These are phyloP conservation scores for Aspergillus piperis DNA, from an alignment of 2,329 filamentous ascomycete genomes.

Conservation along the genomic window DNA sequence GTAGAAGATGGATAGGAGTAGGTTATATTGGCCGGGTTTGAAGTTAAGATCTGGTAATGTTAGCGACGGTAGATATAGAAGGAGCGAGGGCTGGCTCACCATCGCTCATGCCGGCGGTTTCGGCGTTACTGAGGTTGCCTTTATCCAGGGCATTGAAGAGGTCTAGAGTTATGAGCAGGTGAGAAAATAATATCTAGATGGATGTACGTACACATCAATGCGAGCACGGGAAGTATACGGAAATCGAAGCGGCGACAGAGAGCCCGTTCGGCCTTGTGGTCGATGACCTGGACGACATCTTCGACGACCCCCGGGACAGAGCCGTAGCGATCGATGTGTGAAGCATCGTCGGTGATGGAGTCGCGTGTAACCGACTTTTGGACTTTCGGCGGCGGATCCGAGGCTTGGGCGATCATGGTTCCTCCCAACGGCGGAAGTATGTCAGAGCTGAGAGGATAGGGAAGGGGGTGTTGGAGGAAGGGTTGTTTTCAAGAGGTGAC, in stretches of 20 bases:
- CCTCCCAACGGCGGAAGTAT: not conserved
- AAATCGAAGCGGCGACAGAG: slow-evolving; percentile 57
- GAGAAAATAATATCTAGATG: not conserved
- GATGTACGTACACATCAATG: slow-evolving; percentile 54
- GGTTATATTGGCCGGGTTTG: slow-evolving; percentile 65
- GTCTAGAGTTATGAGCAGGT: slow-evolving; percentile 38
- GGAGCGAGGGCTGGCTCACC: slow-evolving; percentile 25
- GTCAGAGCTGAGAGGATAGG: not conserved
- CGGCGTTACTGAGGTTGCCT: slow-evolving; percentile 57
- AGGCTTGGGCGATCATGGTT: not conserved
- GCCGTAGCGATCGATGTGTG: slow-evolving; percentile 13
- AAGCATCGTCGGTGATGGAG: slow-evolving; percentile 12
- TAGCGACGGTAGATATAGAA: not conserved
- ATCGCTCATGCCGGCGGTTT: slow-evolving; percentile 54
- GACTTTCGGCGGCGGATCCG: slow-evolving; percentile 8
- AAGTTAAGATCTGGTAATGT: slow-evolving; percentile 55
- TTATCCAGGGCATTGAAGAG: slow-evolving; percentile 58
- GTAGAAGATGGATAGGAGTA: slow-evolving; percentile 71
- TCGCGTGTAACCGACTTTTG: slow-evolving; percentile 8
- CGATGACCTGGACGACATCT: slow-evolving; percentile 39
- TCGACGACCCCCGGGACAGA: slow-evolving; percentile 20
- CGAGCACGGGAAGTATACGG: slow-evolving; percentile 57
- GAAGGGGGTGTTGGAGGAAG: not conserved
- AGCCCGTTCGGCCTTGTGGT: slow-evolving; percentile 49
- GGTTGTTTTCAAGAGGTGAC: not conserved